These are phyloP conservation scores for Vanrija sp. DNA, from an alignment of 1,284 basidiomycete species.

Conservation along the genomic window DNA sequence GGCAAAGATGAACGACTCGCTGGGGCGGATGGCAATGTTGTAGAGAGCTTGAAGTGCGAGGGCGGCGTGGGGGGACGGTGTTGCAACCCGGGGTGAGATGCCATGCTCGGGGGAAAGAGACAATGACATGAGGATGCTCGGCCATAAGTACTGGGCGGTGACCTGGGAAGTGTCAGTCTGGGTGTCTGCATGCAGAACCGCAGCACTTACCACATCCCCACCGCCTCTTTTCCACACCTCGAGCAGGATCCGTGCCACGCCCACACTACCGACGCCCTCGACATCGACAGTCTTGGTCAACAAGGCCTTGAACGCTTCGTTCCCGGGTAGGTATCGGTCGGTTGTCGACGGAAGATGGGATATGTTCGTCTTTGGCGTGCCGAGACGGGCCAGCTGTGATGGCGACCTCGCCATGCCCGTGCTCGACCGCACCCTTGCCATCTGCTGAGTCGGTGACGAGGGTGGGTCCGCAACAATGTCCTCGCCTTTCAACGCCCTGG, in stretches of 20 bases:
- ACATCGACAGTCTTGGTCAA: conserved; percentile 37
- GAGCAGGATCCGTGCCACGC: conserved; percentile 29
- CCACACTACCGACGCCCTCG: conserved; percentile 38
- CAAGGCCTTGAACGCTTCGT: conserved; percentile 26
- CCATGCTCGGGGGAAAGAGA: conserved; percentile 17
- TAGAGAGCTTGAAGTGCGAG: conserved; percentile 37
- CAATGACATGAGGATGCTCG: conserved; percentile 36
- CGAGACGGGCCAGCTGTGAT: no score
- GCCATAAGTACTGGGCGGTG: conserved; percentile 35
- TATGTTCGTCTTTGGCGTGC: no score
- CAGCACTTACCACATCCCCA: conserved; percentile 32
- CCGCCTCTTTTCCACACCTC: conserved; percentile 45
- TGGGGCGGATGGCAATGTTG: conserved; percentile 36
- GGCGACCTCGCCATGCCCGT: no score
- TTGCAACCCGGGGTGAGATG: conserved; percentile 17
- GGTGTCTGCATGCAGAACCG: background rate
- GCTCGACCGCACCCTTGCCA: no score
- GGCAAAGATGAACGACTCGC: conserved; percentile 39
- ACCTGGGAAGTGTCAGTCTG: conserved; percentile 21
- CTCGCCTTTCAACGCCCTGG: no score
- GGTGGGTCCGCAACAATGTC: background rate
- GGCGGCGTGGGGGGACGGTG: conserved; percentile 23
- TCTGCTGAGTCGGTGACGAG: background rate
- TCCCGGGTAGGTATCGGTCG: no score
- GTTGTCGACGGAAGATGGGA: no score